Conservation (phyloP, 176 grass and related monocot genomes). For the Elaeis guineensis region DNA sequence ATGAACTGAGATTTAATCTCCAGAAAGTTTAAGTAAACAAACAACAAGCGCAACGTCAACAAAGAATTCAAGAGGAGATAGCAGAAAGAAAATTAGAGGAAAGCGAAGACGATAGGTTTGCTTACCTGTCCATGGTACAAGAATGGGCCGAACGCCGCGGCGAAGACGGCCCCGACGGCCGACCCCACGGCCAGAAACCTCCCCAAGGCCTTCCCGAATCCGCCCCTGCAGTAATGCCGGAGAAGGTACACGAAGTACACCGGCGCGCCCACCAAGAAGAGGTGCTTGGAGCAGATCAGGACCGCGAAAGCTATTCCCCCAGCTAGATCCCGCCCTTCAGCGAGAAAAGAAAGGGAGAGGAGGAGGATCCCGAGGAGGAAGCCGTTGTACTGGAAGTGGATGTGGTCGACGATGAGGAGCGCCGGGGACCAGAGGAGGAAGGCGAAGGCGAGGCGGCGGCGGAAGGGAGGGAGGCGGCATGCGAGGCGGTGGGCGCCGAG, state of each 20-base stretch:
- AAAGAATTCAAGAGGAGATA: too few species aligned
- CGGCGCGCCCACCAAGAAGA: conserved; percentile 68
- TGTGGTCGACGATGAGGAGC: conserved; percentile 22
- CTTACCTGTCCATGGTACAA: conserved; percentile 75
- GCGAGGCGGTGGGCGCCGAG: too few species aligned
- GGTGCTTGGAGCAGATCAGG: conserved; percentile 72
- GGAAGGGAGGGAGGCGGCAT: too few species aligned
- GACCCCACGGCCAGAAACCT: conserved; percentile 46
- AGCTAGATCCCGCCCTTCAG: conserved; percentile 49
- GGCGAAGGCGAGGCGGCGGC: conserved; percentile 12
- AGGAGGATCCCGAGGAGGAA: conserved; percentile 55
- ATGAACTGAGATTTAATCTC: too few species aligned
- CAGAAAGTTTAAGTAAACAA: too few species aligned
- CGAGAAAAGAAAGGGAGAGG: conserved; percentile 55
- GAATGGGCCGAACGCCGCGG: conserved; percentile 57
- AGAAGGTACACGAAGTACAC: conserved; percentile 82
- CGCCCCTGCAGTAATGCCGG: conserved; percentile 67
- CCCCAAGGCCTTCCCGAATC: conserved; percentile 35
- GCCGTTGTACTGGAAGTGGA: conserved; percentile 88
- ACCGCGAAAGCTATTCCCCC: too few species aligned
- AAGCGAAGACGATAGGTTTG: not conserved
- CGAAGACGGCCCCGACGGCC: conserved; percentile 54
- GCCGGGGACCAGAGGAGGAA: conserved; percentile 66
- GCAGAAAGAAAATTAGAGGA: too few species aligned
- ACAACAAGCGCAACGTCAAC: too few species aligned